Evolutionary conservation across 257 asterid species (phyloP).

Genomic region (Gentiana straminea): DNA sequence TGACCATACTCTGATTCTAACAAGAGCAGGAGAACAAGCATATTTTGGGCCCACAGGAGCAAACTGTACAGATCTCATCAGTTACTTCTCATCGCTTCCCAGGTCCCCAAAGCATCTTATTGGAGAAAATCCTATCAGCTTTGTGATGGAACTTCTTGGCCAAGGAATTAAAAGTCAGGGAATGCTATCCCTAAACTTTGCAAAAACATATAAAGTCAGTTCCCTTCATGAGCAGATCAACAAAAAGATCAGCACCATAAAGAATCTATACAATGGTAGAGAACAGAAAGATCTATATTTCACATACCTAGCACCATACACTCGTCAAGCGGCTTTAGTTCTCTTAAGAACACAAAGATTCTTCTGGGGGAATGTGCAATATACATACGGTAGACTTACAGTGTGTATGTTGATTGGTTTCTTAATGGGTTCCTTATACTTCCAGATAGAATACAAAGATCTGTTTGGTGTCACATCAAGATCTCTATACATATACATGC

Average conservation of each 20-base stretch:
- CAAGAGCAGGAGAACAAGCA: conserved; percentile 9
- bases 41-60: conserved; percentile 9
- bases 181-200: conserved; percentile 7
- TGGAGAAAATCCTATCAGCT: conserved; percentile 10
- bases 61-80: conserved; percentile 4
- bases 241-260: conserved; percentile 2
- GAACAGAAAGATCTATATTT: neutral
- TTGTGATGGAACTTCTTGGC: conserved; percentile 6
- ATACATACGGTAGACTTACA: conserved; percentile 8
- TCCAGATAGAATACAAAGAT: conserved; percentile 7
- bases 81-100: conserved; percentile 7
- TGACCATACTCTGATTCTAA: conserved; percentile 7
- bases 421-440: conserved; percentile 9
- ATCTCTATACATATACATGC: conserved; percentile 10
- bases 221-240: conserved; percentile 1
- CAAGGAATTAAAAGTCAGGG: conserved; percentile 8
- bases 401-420: conserved; percentile 10
- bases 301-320: conserved; percentile 8
- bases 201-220: conserved; percentile 2
- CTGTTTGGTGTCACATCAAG: conserved; percentile 5
- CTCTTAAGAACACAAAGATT: conserved; percentile 10
- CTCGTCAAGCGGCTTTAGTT: conserved; percentile 10
- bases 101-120: neutral
- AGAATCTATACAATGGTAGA: conserved; percentile 3
- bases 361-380: conserved; percentile 11